A percentile compares a stretch with the other conserved stretches of the same genome.
phyloP scores from a whole-genome alignment of 768 basidiomycete genomes.

The Suillus plorans region DNA sequence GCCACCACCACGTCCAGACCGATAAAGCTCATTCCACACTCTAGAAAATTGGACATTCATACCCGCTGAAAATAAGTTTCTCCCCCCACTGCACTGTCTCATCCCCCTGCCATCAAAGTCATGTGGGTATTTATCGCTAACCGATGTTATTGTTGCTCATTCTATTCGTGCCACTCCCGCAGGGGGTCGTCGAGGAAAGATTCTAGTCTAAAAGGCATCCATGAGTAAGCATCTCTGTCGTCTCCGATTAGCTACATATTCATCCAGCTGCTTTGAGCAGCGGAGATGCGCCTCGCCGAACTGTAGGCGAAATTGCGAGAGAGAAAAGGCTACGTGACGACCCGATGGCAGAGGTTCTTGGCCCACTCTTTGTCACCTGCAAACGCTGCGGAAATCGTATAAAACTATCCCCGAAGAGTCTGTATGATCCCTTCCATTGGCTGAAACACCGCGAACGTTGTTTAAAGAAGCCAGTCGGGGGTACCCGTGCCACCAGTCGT shows the following conservation, averaged over 20 bases:
- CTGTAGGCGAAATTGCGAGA: conserved; percentile 45
- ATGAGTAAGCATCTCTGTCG: conserved; percentile 19
- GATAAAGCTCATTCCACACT: neutral
- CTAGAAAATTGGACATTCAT: neutral
- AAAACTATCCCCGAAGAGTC: conserved; percentile 67
- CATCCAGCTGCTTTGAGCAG: conserved; percentile 17
- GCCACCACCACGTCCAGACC: neutral
- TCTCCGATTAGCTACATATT: conserved; percentile 5
- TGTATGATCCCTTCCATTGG: conserved; percentile 70
- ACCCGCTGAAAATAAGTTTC: neutral
- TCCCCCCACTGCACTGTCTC: conserved; percentile 4
- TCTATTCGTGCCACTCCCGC: conserved; percentile 20
- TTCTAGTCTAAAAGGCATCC: conserved; percentile 19
- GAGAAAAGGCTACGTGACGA: conserved; percentile 54
- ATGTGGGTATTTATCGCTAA: conserved; percentile 3
- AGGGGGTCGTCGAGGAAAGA: conserved; percentile 27
- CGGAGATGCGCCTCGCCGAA: conserved; percentile 31
- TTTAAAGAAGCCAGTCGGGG: conserved; percentile 41
- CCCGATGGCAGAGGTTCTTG: conserved; percentile 50
- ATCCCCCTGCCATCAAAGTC: neutral
- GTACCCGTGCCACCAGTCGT: conserved; percentile 15
- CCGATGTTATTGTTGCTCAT: conserved; percentile 8
- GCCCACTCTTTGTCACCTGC: conserved; percentile 53
- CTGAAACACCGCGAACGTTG: conserved; percentile 61
- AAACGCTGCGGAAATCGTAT: conserved; percentile 54